Conservation (phyloP, 2,329 filamentous ascomycete genomes). For the Neonectria hederae region DNA sequence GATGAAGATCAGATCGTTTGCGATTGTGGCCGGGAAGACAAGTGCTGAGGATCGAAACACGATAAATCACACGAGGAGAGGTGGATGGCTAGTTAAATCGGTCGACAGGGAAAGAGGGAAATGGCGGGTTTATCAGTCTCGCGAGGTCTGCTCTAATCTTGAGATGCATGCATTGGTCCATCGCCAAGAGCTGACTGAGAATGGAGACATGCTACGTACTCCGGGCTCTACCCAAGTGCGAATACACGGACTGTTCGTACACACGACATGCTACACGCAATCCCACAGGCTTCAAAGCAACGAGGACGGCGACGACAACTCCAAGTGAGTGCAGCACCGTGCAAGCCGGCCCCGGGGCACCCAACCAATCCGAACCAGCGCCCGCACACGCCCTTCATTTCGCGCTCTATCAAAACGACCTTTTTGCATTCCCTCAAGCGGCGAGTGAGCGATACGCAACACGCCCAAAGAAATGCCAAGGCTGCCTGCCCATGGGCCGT, state of each 20-base stretch:
- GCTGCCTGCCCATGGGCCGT: background rate
- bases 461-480: background rate
- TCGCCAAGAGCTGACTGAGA: background rate
- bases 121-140: background rate
- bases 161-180: background rate
- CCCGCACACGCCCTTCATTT: background rate
- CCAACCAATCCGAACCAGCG: background rate
- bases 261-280: background rate
- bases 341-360: background rate
- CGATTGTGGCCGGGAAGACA: background rate
- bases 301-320: background rate
- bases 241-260: background rate
- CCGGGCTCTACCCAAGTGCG: background rate
- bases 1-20: background rate
- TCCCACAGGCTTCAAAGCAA: background rate
- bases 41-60: background rate
- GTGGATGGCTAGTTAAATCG: background rate
- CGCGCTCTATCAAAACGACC: background rate
- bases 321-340: background rate
- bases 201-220: background rate
- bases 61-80: background rate
- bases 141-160: background rate
- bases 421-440: background rate
- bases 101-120: background rate
- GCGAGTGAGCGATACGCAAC: background rate